These are phyloP conservation scores for Penicillium paradoxum DNA, from an alignment of 495 filamentous ascomycete species.

Conservation along the genomic window DNA sequence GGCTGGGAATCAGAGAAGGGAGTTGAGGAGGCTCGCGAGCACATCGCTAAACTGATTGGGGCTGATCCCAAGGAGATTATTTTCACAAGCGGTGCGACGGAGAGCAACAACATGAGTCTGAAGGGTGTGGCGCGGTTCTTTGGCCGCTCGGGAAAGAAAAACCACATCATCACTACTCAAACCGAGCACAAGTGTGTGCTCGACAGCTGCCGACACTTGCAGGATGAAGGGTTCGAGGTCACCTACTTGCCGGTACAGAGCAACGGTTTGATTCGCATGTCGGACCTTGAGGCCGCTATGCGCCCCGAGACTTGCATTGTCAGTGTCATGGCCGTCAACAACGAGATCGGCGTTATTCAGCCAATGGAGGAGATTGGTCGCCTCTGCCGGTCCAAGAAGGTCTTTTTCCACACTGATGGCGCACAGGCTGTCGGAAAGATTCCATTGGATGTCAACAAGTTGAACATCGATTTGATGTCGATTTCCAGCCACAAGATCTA, in stretches of 20 bases:
- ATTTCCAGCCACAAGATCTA: conserved; percentile 99
- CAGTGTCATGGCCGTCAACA: conserved; percentile 98
- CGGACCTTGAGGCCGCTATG: conserved; percentile 84
- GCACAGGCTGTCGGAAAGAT: conserved; percentile 98
- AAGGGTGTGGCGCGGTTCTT: conserved; percentile 97
- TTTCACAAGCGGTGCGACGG: conserved; percentile 95
- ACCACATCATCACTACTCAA: conserved; percentile 93
- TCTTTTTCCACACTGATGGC: conserved; percentile 98
- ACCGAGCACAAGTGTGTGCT: conserved; percentile 99
- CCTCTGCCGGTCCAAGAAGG: conserved; percentile 82
- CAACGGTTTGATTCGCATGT: conserved; percentile 78
- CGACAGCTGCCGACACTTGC: conserved; percentile 92
- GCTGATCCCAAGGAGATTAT: conserved; percentile 97
- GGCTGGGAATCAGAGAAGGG: conserved; percentile 98
- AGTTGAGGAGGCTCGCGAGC: conserved; percentile 75
- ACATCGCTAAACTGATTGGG: conserved; percentile 83
- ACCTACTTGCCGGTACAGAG: conserved; percentile 88
- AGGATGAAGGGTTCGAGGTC: conserved; percentile 93
- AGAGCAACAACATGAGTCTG: conserved; percentile 99
- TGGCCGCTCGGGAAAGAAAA: conserved; percentile 88
- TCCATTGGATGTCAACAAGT: conserved; percentile 89
- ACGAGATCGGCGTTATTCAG: conserved; percentile 98
- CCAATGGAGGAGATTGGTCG: conserved; percentile 90
- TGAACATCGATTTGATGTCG: conserved; percentile 97
- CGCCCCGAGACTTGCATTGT: conserved; percentile 87